Conservation (phyloP, 768 basidiomycete genomes). For the Hysterangium stoloniferum region DNA sequence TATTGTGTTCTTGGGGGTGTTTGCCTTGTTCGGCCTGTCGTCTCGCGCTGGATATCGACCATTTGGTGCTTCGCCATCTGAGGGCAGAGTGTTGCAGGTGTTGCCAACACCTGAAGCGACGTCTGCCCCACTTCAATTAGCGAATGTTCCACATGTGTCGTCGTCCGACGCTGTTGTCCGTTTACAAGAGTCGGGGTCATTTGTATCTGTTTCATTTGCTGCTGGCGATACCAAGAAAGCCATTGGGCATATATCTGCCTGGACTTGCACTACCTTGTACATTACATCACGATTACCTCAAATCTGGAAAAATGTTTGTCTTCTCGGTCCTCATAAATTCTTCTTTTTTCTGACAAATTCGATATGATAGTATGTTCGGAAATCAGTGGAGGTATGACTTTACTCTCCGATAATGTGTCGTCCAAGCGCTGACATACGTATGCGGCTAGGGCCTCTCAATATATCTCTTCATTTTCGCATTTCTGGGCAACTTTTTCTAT, state of each 20-base stretch:
- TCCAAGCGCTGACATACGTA: background rate
- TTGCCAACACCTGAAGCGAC: slow-evolving; percentile 26
- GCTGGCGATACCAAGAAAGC: slow-evolving; percentile 22
- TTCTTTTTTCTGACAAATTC: background rate
- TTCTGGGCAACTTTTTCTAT: slow-evolving; percentile 90
- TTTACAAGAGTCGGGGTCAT: background rate
- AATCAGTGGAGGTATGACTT: slow-evolving; percentile 70
- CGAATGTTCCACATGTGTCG: background rate
- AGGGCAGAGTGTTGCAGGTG: slow-evolving; percentile 40
- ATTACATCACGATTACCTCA: slow-evolving; percentile 91
- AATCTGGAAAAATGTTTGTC: slow-evolving; percentile 96
- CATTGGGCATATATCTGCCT: slow-evolving; percentile 87
- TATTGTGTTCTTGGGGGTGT: slow-evolving; percentile 76
- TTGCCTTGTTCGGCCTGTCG: slow-evolving; percentile 66
- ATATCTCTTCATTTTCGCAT: slow-evolving; percentile 88
- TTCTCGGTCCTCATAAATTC: background rate
- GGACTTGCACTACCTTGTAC: slow-evolving; percentile 90
- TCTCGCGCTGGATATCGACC: slow-evolving; percentile 31
- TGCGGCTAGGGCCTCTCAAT: slow-evolving; percentile 78
- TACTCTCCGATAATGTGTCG: slow-evolving; percentile 8
- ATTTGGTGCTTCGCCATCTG: slow-evolving; percentile 22
- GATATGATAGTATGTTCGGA: slow-evolving; percentile 59
- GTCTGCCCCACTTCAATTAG: background rate
- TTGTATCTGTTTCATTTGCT: background rate
- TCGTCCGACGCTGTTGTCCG: background rate